Evolutionary conservation across 2,329 filamentous ascomycete species (phyloP).

Genomic region (Capronia epimyces): DNA sequence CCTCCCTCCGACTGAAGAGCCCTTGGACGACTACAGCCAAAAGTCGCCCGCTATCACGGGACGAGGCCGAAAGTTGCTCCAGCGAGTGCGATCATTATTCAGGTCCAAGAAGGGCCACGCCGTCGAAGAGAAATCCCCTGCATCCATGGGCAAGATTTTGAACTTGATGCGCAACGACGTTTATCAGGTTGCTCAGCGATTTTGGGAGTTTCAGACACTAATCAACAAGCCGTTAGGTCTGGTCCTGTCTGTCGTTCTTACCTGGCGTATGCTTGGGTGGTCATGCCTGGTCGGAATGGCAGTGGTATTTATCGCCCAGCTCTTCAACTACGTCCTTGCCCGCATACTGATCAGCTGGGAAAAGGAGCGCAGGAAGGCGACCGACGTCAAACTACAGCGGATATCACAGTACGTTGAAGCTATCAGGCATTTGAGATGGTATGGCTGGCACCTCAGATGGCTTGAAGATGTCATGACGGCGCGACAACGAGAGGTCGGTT

Average conservation of each 20-base stretch:
- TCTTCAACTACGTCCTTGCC: conserved; percentile 63
- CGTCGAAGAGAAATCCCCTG: conserved; percentile 46
- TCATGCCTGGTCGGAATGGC: conserved; percentile 68
- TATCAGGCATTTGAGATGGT: conserved; percentile 74
- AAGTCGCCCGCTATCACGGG: conserved; percentile 23
- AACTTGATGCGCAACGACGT: conserved; percentile 78
- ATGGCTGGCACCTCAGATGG: conserved; percentile 76
- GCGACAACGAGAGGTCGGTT: conserved; percentile 60
- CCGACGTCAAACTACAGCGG: conserved; percentile 71
- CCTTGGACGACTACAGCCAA: conserved; percentile 23
- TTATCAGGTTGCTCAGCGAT: conserved; percentile 71
- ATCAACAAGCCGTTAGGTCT: conserved; percentile 71
- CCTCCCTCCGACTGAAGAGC: conserved; percentile 12
- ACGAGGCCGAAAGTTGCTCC: conserved; percentile 1
- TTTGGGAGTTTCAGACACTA: conserved; percentile 80
- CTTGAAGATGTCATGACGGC: conserved; percentile 62
- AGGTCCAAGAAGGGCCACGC: conserved; percentile 24
- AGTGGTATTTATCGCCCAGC: conserved; percentile 63
- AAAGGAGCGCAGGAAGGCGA: conserved; percentile 63
- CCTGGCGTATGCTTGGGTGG: conserved; percentile 75
- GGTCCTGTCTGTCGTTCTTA: conserved; percentile 65
- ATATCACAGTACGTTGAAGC: conserved; percentile 83
- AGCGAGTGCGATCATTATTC: conserved; percentile 6
- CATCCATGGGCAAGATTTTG: conserved; percentile 84
- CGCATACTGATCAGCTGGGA: conserved; percentile 63